Conservation (phyloP, 208 protist genomes). For the Sergeia podlipaevii region DNA sequence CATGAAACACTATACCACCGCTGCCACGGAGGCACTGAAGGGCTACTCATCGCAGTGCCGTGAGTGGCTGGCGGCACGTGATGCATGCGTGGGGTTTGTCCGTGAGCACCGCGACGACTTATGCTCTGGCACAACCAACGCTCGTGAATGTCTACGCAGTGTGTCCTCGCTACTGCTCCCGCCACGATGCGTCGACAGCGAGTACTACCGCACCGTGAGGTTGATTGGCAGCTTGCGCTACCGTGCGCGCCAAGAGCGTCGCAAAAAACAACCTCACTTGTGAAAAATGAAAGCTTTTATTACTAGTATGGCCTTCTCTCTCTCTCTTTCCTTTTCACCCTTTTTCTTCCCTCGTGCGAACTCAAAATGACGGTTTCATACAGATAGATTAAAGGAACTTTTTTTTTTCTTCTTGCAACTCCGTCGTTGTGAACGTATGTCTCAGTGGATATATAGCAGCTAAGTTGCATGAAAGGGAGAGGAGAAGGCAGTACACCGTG, state of each 20-base stretch:
- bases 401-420: constrained; percentile 8
- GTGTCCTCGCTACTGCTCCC: constrained; percentile 35
- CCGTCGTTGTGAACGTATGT: too few species aligned
- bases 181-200: constrained; percentile 40
- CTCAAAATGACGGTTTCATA: constrained; percentile 2
- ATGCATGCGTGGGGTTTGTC: constrained; percentile 47
- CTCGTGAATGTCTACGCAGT: constrained; percentile 61
- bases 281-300: constrained; percentile 7
- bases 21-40: background rate
- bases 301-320: background rate
- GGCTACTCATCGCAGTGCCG: constrained; percentile 32
- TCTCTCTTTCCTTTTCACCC: constrained; percentile 7
- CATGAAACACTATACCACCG: background rate
- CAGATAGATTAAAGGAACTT: too few species aligned
- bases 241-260: background rate
- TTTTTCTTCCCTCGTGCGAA: constrained; percentile 1
- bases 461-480: too few species aligned
- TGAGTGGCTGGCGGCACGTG: constrained; percentile 54
- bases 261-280: constrained; percentile 11
- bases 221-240: constrained; percentile 45
- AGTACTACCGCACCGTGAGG: constrained; percentile 72
- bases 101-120: constrained; percentile 15
- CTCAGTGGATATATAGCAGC: too few species aligned
- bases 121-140: constrained; percentile 17
- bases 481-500: too few species aligned